These are phyloP conservation scores for Camellia sinensis DNA, from an alignment of 148 eudicot species.

Conservation along the genomic window DNA sequence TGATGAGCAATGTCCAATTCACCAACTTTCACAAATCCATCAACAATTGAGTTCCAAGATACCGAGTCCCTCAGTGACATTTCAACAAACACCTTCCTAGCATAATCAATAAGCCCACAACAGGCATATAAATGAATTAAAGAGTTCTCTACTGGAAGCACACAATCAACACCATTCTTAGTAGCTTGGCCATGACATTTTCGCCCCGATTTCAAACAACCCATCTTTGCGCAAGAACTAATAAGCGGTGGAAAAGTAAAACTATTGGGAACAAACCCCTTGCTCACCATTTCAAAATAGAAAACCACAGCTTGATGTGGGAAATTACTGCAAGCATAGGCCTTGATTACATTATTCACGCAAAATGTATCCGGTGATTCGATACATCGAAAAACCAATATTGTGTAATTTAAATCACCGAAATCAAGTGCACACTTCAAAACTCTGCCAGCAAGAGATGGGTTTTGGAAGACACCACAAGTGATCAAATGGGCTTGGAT, in stretches of 20 bases:
- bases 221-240: conserved; percentile 57
- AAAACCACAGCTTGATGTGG: conserved; percentile 43
- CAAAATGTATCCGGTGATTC: conserved; percentile 48
- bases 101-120: conserved; percentile 49
- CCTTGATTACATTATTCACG: conserved; percentile 61
- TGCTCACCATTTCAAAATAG: conserved; percentile 50
- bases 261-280: conserved; percentile 55
- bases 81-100: conserved; percentile 46
- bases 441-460: conserved; percentile 51
- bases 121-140: conserved; percentile 68
- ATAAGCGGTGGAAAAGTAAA: conserved; percentile 65
- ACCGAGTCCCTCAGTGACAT: conserved; percentile 49
- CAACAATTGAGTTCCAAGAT: conserved; percentile 61
- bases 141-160: conserved; percentile 60
- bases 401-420: conserved; percentile 39
- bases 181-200: conserved; percentile 65
- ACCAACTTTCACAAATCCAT: conserved; percentile 51
- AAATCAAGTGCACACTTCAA: conserved; percentile 45
- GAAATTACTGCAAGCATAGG: conserved; percentile 40
- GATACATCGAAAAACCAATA: conserved; percentile 43
- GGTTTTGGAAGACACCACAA: conserved; percentile 47
- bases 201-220: conserved; percentile 28
- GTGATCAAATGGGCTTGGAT: conserved; percentile 59
- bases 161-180: conserved; percentile 60
- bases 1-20: conserved; percentile 45